Base-by-base conservation (phyloP, 1,284 basidiomycete species). In the Leccinum solheimii region DNA sequence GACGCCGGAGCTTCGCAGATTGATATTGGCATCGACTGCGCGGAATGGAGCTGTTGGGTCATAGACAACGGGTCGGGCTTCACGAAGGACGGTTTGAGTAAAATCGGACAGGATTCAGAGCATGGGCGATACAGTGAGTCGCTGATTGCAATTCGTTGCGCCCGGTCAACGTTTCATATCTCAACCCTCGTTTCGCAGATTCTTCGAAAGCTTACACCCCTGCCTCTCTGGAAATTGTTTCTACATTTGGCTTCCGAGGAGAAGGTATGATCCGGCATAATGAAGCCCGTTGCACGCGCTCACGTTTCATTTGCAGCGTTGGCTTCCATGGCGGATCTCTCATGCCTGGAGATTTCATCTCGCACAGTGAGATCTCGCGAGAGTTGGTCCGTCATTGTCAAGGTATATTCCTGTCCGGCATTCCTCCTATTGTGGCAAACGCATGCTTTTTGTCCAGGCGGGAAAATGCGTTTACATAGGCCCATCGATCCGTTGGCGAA, bases 161-260 rank as follows among this genome's bases (percentile, higher is more conserved):
- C 13, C 38, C 19, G 16, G 30, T 27, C 34, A 48, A 43, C 59
- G 27, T 3, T 49, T 13, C 43, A 50, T 34, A 59, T 23, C 1
- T 48, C 14, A 5, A 48, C 21, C 45, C 45, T 48, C 5, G 21
- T 45, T 34, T 55, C 50, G 19, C 63, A 90, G 91, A 80, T 62
- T 89, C 89, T 4, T 92, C 91, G 2, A 94, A 94, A 72, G 79
- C 81, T n/a, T 86, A 88, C 69, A 74, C 76, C 1, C 69, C 77
- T 32, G 75, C 79, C 51, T 81, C 82, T 1, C 70, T 87, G 53
- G 81, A 81, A 60, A 72, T 80, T 2, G 69, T 82, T n/a, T 80
- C 81, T 9, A 88, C 86, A 2, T 94, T 94, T 77, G 94, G 94
- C 0, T 95, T 93, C 76, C 85, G 93, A 63, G 94, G 94, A 36